A percentile compares a stretch with the other conserved stretches of the same genome.
These are phyloP conservation scores for Phytophthora aleatoria DNA, from an alignment of 352 stramenopile species.

Conservation along the genomic window DNA sequence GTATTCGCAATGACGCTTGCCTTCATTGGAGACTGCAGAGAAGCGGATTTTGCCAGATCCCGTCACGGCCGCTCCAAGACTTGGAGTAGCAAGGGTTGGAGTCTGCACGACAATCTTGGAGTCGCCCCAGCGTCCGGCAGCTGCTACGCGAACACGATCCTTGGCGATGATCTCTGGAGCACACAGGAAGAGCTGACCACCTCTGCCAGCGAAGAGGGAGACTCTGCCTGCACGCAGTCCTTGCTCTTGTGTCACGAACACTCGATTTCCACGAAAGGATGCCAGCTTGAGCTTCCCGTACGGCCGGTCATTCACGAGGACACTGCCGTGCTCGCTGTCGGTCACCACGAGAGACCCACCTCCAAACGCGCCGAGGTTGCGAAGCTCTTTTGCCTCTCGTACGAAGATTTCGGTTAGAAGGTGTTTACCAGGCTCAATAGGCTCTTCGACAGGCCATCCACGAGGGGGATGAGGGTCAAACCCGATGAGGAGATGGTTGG, in stretches of 20 bases:
- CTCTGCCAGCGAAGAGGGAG: conserved; percentile 8
- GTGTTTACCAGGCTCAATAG: conserved; percentile 12
- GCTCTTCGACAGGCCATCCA: conserved; percentile 23
- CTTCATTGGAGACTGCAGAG: conserved; percentile 13
- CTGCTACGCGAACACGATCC: conserved; percentile 18
- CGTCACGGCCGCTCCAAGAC: conserved; percentile 11
- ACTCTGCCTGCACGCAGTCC: conserved; percentile 11
- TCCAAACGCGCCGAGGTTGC: conserved; percentile 16
- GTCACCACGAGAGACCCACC: conserved; percentile 28
- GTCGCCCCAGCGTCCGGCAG: conserved; percentile 17
- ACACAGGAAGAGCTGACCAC: conserved; percentile 20
- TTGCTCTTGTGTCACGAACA: conserved; percentile 23
- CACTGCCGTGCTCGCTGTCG: conserved; percentile 10
- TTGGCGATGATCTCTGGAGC: conserved; percentile 13
- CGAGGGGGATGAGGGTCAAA: conserved; percentile 26
- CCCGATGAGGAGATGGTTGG: conserved; percentile 21
- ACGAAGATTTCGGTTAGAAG: conserved; percentile 39
- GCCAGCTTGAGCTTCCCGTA: conserved; percentile 29
- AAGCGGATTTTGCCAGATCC: conserved; percentile 21
- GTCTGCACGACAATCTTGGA: conserved; percentile 25
- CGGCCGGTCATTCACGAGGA: conserved; percentile 13
- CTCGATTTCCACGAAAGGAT: conserved; percentile 16
- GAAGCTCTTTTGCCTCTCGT: conserved; percentile 24
- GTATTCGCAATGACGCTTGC: conserved; percentile 14
- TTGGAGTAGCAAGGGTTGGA: conserved; percentile 21